Evolutionary conservation across 1,284 basidiomycete species (phyloP).

Genomic region (Ceratobasidium papillatum): DNA sequence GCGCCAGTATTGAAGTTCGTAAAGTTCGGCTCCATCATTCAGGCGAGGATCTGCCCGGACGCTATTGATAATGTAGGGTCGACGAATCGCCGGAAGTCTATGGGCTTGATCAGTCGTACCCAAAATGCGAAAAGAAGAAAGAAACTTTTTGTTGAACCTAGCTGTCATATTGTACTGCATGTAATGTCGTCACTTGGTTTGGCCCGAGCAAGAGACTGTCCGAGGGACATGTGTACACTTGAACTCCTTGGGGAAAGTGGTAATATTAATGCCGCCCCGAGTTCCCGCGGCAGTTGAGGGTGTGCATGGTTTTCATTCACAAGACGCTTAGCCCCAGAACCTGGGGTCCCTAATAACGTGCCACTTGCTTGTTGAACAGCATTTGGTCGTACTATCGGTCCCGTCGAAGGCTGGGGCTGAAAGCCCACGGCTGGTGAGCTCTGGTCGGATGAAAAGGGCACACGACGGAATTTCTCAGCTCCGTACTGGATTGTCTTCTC

Average conservation of each 20-base stretch:
- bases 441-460: not conserved
- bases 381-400: not conserved
- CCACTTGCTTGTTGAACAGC: not conserved
- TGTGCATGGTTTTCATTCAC: not conserved
- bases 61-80: not conserved
- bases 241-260: not conserved
- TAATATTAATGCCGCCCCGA: not conserved
- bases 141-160: not conserved
- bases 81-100: not conserved
- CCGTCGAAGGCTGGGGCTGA: not conserved
- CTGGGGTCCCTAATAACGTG: not conserved
- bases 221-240: not conserved
- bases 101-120: not conserved
- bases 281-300: not conserved
- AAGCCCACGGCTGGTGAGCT: not conserved
- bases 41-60: not conserved
- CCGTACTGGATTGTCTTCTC: not conserved
- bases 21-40: not conserved
- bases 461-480: not conserved
- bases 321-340: not conserved
- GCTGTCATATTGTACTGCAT: not conserved
- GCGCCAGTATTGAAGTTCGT: not conserved
- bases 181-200: not conserved
- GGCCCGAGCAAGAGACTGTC: not conserved
- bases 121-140: not conserved